phyloP scores from a whole-genome alignment of 352 stramenopile genomes.

The Phytophthora cryptogea region DNA sequence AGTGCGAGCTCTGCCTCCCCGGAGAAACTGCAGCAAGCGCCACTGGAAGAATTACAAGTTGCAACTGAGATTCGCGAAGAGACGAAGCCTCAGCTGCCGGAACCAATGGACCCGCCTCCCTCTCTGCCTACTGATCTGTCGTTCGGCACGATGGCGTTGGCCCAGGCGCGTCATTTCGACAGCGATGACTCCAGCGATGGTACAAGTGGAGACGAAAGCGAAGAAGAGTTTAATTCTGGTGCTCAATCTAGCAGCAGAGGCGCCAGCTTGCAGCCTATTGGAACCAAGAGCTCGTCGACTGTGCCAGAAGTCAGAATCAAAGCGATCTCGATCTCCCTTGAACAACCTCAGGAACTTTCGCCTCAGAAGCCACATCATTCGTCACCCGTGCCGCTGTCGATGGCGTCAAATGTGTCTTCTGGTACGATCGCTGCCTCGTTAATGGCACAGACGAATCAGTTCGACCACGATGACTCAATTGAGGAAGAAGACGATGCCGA shows the following conservation, averaged over 20 bases:
- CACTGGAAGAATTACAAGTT: conserved; percentile 2
- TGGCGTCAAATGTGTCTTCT: conserved; percentile 32
- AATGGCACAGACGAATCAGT: conserved; percentile 29
- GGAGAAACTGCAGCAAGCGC: conserved; percentile 7
- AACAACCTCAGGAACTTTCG: conserved; percentile 9
- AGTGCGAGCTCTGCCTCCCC: conserved; percentile 22
- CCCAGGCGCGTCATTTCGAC: conserved; percentile 34
- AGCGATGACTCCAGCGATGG: conserved; percentile 36
- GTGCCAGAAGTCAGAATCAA: neutral
- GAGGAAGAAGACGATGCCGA: conserved; percentile 23
- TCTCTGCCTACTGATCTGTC: conserved; percentile 21
- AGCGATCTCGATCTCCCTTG: conserved; percentile 1
- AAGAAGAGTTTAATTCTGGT: conserved; percentile 1
- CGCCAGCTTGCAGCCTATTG: conserved; percentile 5
- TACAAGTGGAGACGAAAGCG: conserved; percentile 15
- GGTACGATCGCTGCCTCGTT: conserved; percentile 22
- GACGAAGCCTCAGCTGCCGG: conserved; percentile 1
- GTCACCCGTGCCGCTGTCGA: conserved; percentile 14
- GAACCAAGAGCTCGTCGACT: neutral
- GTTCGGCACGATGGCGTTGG: conserved; percentile 29
- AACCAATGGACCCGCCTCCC: conserved; percentile 4
- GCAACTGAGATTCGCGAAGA: neutral
- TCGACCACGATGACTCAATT: conserved; percentile 23
- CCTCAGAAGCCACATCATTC: conserved; percentile 11
- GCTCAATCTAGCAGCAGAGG: conserved; percentile 3